phyloP scores from a whole-genome alignment of 805 yeast species.

The Diddensiella transvaalensis region DNA sequence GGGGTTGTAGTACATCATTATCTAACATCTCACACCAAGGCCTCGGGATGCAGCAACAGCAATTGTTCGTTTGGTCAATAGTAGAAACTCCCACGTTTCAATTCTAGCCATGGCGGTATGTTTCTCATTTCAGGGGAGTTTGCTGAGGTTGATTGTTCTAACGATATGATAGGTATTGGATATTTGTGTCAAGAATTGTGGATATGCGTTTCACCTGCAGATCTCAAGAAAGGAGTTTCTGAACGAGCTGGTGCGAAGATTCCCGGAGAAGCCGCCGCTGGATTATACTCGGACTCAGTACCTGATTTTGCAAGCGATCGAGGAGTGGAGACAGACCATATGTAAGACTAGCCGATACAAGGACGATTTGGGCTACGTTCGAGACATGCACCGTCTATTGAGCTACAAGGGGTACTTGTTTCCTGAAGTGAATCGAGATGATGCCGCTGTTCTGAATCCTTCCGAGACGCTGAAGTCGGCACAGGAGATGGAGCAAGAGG shows the following conservation, averaged over 20 bases:
- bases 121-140: background rate
- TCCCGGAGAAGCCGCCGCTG: conserved; percentile 92
- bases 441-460: conserved; percentile 90
- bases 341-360: conserved; percentile 86
- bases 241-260: conserved; percentile 86
- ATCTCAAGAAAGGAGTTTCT: conserved; percentile 91
- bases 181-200: conserved; percentile 93
- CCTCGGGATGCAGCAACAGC: conserved; percentile 92
- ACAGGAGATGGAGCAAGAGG: conserved; percentile 89
- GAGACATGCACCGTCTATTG: conserved; percentile 92
- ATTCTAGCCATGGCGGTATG: conserved; percentile 62
- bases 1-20: too few relatives aligned
- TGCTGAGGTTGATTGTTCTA: too few relatives aligned
- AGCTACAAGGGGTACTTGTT: conserved; percentile 87
- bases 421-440: conserved; percentile 88
- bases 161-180: conserved; percentile 48
- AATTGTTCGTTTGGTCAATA: conserved; percentile 76
- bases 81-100: conserved; percentile 77
- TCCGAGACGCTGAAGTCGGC: conserved; percentile 81
- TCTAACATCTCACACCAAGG: too few relatives aligned
- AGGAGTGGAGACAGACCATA: conserved; percentile 95
- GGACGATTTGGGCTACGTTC: conserved; percentile 85
- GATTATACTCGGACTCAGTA: conserved; percentile 80
- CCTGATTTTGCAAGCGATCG: conserved; percentile 81
- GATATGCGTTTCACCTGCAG: conserved; percentile 94